A percentile compares a stretch with the other conserved stretches of the same genome.
phyloP scores from a whole-genome alignment of 2,329 filamentous ascomycete genomes.

The Penicillium concentricum region DNA sequence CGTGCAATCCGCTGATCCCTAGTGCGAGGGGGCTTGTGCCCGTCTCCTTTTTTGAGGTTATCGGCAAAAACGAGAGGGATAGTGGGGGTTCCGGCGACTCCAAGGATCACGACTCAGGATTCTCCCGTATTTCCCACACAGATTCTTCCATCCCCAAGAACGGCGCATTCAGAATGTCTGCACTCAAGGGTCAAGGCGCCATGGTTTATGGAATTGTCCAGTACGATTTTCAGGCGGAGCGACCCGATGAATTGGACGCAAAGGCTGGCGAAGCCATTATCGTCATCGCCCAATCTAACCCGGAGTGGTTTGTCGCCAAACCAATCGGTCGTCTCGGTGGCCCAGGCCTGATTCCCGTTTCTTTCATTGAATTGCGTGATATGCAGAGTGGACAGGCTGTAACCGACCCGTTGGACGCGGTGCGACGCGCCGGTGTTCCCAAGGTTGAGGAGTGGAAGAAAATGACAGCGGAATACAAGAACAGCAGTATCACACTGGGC shows the following conservation, averaged over 20 bases:
- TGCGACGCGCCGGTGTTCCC: conserved; percentile 84
- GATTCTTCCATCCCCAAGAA: conserved; percentile 27
- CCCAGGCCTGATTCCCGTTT: conserved; percentile 91
- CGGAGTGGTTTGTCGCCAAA: conserved; percentile 99
- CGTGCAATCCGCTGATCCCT: conserved; percentile 85
- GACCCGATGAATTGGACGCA: conserved; percentile 93
- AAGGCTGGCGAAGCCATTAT: conserved; percentile 96
- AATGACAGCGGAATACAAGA: conserved; percentile 99
- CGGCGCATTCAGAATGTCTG: conserved; percentile 42
- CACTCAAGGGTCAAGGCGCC: conserved; percentile 62
- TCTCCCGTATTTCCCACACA: conserved; percentile 54
- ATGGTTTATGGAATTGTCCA: conserved; percentile 97
- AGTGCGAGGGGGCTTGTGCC: conserved; percentile 88
- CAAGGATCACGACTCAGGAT: conserved; percentile 82
- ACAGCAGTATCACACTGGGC: conserved; percentile 93
- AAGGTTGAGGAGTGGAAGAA: conserved; percentile 99
- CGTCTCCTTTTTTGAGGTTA: conserved; percentile 86
- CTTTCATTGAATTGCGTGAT: conserved; percentile 93
- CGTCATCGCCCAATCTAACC: conserved; percentile 96
- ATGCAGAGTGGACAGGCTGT: conserved; percentile 86
- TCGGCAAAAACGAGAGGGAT: conserved; percentile 89
- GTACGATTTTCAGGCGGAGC: conserved; percentile 93
- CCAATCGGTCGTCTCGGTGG: conserved; percentile 97
- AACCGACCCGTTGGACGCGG: conserved; percentile 76
- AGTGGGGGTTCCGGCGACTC: conserved; percentile 67